These are phyloP conservation scores for Fragosphaeria purpurea DNA, from an alignment of 2,329 filamentous ascomycete species.

Conservation along the genomic window DNA sequence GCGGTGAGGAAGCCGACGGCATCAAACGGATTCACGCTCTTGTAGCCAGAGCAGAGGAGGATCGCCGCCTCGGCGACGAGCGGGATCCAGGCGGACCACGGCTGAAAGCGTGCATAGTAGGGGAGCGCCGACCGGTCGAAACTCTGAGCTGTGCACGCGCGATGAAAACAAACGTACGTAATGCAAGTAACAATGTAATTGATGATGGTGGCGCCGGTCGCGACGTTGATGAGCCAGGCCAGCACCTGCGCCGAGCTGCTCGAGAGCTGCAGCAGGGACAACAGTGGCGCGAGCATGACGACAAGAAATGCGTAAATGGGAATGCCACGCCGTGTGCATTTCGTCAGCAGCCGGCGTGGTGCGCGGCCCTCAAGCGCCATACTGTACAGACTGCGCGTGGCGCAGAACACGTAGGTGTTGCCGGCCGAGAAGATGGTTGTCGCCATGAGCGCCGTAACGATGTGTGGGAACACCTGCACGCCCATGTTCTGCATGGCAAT, in stretches of 20 bases:
- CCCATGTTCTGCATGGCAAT: conserved; percentile 41
- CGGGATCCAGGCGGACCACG: conserved; percentile 25
- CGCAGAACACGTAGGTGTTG: conserved; percentile 44
- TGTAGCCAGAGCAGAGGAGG: conserved; percentile 39
- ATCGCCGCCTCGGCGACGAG: not conserved
- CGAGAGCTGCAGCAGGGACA: no score
- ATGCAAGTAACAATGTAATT: conserved; percentile 30
- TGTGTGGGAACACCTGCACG: conserved; percentile 40
- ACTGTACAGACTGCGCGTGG: conserved; percentile 27
- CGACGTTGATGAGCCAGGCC: conserved; percentile 5
- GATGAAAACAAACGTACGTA: conserved; percentile 27
- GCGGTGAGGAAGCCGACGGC: conserved; percentile 37
- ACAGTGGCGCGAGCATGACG: conserved; percentile 5
- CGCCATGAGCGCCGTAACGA: conserved; percentile 51
- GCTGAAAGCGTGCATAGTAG: conserved; percentile 26
- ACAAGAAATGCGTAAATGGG: conserved; percentile 20
- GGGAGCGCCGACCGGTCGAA: conserved; percentile 23
- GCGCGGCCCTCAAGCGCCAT: conserved; percentile 29
- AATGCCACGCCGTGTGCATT: conserved; percentile 25
- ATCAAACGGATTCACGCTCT: conserved; percentile 30
- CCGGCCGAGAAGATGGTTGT: conserved; percentile 47
- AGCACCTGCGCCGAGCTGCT: no score
- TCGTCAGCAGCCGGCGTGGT: conserved; percentile 22
- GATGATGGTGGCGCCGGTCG: conserved; percentile 16
- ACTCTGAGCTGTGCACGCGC: conserved; percentile 25